Conservation (phyloP, 2,329 filamentous ascomycete species). For the Aspergillus fijiensis region DNA sequence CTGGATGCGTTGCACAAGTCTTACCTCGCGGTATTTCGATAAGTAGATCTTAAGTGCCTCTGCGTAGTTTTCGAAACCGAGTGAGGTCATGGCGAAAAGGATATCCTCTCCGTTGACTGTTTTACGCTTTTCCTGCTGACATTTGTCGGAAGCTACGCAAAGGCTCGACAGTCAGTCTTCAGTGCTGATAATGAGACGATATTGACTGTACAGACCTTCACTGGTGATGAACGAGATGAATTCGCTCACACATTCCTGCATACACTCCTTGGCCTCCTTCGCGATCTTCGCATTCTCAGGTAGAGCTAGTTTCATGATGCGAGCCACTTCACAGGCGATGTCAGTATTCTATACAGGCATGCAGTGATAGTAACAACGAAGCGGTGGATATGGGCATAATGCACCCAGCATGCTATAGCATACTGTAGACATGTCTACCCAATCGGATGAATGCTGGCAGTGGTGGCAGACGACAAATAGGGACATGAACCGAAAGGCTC, state of each 20-base stretch:
- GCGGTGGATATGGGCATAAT: not conserved
- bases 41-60: constrained; percentile 98
- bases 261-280: constrained; percentile 98
- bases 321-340: constrained; percentile 82
- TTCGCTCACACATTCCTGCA: constrained; percentile 99
- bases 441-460: not conserved
- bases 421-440: not conserved
- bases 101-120: constrained; percentile 99
- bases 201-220: constrained; percentile 68
- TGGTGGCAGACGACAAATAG: not conserved
- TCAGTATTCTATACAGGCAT: constrained; percentile 20
- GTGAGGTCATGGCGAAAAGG: constrained; percentile 96
- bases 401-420: not conserved
- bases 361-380: not conserved
- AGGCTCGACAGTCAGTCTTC: not conserved
- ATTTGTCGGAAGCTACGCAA: constrained; percentile 82
- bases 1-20: constrained; percentile 42
- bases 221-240: constrained; percentile 99
- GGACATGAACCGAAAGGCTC: not conserved
- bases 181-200: not conserved
- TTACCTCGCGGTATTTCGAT: constrained; percentile 95
- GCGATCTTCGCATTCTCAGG: constrained; percentile 99
- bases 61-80: constrained; percentile 98
- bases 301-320: constrained; percentile 97
- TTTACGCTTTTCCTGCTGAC: constrained; percentile 98